A percentile compares a stretch with the other conserved stretches of the same genome.
phyloP scores from a whole-genome alignment of 73 alveolate genomes.

The Breviolum minutum region DNA sequence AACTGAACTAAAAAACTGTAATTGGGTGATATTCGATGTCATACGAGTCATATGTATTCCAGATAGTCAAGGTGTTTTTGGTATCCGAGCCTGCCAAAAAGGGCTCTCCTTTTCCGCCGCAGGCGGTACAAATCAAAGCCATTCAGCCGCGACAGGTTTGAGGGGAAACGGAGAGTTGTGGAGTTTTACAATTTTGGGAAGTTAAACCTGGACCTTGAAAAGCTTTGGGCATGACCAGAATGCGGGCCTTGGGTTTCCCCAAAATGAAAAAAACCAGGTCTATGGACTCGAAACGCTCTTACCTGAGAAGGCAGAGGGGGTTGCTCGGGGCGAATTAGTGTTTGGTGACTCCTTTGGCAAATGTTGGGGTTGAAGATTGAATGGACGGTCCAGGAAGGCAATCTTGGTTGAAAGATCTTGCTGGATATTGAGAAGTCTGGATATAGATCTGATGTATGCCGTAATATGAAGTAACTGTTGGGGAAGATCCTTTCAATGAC shows the following conservation, averaged over 20 bases:
- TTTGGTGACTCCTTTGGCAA: background rate
- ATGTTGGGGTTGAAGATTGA: background rate
- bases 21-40: too few species aligned
- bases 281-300: slow-evolving; percentile 46
- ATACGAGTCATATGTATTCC: too few species aligned
- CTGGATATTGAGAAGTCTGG: too few species aligned
- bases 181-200: background rate
- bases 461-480: too few species aligned
- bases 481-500: too few species aligned
- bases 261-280: background rate
- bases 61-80: background rate
- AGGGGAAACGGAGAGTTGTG: background rate
- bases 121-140: slow-evolving; percentile 53
- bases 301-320: slow-evolving; percentile 3
- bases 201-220: background rate
- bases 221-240: too few species aligned
- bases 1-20: too few species aligned
- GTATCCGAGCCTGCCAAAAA: background rate
- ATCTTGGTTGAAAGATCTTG: background rate
- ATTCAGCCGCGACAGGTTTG: slow-evolving; percentile 48
- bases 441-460: too few species aligned
- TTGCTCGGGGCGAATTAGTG: background rate
- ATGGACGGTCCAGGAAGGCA: background rate
- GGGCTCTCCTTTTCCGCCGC: background rate
- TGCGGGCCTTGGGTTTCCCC: too few species aligned